These are phyloP conservation scores for Ascochyta viciae-villosae DNA, from an alignment of 2,329 filamentous ascomycete species.

Conservation along the genomic window DNA sequence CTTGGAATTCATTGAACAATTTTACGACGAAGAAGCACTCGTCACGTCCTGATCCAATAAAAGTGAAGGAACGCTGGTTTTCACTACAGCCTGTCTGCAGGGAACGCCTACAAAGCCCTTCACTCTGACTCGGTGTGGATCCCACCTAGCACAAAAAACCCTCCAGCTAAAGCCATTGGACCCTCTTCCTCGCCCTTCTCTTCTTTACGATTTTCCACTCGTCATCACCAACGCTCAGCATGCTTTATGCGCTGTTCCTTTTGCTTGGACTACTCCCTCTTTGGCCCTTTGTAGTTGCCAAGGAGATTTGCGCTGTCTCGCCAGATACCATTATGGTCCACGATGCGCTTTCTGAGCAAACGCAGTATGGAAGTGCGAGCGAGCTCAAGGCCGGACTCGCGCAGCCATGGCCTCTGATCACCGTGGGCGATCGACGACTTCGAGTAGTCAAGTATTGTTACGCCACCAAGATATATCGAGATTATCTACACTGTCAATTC, in stretches of 20 bases:
- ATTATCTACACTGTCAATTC: background rate
- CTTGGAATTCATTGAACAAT: background rate
- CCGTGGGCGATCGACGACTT: background rate
- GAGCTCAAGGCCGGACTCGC: background rate
- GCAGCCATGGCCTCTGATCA: background rate
- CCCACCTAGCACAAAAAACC: too few species aligned
- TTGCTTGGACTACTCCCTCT: background rate
- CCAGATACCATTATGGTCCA: background rate
- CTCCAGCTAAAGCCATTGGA: background rate
- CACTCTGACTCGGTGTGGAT: background rate
- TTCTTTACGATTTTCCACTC: background rate
- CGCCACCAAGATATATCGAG: background rate
- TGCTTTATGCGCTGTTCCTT: background rate
- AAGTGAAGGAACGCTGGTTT: background rate
- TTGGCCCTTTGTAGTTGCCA: background rate
- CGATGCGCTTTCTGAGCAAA: background rate
- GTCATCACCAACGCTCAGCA: background rate
- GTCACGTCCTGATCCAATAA: background rate
- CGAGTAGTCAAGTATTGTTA: conserved; percentile 4
- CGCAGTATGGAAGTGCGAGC: background rate
- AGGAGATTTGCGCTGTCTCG: background rate
- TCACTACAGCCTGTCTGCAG: background rate
- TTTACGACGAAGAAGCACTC: background rate
- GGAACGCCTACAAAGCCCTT: background rate
- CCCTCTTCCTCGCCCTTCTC: background rate